These are phyloP conservation scores for Hyparrhenia diplandra DNA, from an alignment of 176 grass and related monocot genomes.

Conservation along the genomic window DNA sequence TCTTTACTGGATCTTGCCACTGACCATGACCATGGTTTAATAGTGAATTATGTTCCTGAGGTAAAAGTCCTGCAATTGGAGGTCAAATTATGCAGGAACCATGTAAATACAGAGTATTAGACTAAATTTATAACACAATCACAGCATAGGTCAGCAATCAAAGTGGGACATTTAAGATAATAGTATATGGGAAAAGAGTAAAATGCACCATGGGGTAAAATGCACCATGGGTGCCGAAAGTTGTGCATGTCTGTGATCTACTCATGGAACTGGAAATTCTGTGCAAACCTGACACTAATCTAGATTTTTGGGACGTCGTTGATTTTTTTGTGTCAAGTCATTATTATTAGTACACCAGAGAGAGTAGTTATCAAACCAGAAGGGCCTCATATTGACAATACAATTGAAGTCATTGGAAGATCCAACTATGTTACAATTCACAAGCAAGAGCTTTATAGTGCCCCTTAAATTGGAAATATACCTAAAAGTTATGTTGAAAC, in stretches of 20 bases:
- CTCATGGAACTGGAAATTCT: background rate
- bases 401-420: background rate
- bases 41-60: slow-evolving; percentile 46
- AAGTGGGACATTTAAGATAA: background rate
- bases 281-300: background rate
- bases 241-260: background rate
- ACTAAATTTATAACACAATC: slow-evolving; percentile 1
- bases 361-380: background rate
- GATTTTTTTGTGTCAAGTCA: background rate
- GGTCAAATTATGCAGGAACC: slow-evolving; percentile 17
- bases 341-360: background rate
- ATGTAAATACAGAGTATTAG: background rate
- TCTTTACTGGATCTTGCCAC: slow-evolving; percentile 45
- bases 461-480: background rate
- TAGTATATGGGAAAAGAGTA: background rate
- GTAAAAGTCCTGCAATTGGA: slow-evolving; percentile 43
- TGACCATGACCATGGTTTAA: slow-evolving; percentile 47
- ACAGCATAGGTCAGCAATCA: background rate
- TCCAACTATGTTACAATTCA: background rate
- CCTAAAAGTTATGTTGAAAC: background rate
- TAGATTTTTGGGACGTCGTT: background rate
- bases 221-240: background rate
- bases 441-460: background rate
- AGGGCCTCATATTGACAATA: background rate
- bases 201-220: too few species aligned